Evolutionary conservation across 192 early-diverging fungal genomes (phyloP), one percentile per base, ranked within the genome.

Genomic region (Backusella circina): DNA sequence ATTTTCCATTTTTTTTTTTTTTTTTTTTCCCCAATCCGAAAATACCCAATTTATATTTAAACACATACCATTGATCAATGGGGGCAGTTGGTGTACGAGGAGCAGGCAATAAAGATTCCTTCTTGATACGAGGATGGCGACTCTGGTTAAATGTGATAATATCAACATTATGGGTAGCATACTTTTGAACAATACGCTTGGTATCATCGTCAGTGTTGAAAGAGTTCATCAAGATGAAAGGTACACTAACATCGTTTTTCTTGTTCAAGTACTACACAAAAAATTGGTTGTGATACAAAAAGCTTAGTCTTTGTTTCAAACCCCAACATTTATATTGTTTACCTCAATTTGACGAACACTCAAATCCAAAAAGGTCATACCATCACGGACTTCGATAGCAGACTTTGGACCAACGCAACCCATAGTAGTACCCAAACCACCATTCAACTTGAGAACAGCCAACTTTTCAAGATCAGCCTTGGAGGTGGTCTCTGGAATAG

Each of bases 161-260:
- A 79, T 93, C 88, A 73, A 98, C 88, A 71, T 95, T 92, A 85
- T 99, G 97, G 33, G 86, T 88, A 64, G 86, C 89, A 87, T 99
- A 98, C 85, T 99, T 99, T 91, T 98, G 98, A 79, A 98, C 95
- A 83, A 99, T 97, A 76, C 95, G 93, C 82, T 91, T 88, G 39
- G 98, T 99, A 81, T 99, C 98, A n/a, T 93, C 92, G 82, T 99
- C 97, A 1, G 98, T 99, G 87, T 99, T 99, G 91, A 99, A 99
- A 37, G 98, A 99, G 90, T 99, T 99, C 98, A 99, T 99, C 75
- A 98, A 88, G 72, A 99, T 97, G 74, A 98, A 91, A 9, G 98
- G 98, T 5, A 99, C 98, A 65, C 92, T 89, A 71, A 97, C 95
- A 64, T 92, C 89, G 82, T 96, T 88, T 31, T 89, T 85, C 67